Conservation (phyloP, 306 rosid genomes). For the Cucurbita maxima region DNA sequence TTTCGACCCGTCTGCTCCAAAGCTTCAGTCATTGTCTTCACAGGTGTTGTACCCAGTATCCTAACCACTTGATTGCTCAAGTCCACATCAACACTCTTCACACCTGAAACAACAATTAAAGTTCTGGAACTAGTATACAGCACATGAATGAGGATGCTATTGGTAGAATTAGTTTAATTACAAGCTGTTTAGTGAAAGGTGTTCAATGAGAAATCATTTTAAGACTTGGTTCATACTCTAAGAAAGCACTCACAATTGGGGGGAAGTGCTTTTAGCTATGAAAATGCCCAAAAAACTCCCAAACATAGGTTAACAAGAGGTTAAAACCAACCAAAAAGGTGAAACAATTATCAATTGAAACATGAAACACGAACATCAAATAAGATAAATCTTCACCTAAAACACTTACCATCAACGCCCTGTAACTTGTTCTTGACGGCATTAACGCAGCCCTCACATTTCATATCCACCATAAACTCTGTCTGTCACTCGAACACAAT, state of each 20-base stretch:
- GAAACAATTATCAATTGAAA: not conserved
- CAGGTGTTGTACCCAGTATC: slow-evolving; percentile 71
- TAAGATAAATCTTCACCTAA: not conserved
- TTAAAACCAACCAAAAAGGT: not conserved
- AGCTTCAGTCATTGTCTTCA: slow-evolving; percentile 80
- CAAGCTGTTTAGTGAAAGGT: not conserved
- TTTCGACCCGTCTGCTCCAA: slow-evolving; percentile 70
- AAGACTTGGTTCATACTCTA: not conserved
- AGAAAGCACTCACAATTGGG: too few species aligned
- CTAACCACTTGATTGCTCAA: slow-evolving; percentile 71
- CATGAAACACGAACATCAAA: not conserved
- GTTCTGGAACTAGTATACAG: not conserved
- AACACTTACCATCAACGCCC: slow-evolving; percentile 41
- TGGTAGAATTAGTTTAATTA: not conserved
- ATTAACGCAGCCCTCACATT: slow-evolving; percentile 73
- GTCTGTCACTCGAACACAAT: slow-evolving; percentile 37
- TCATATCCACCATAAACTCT: slow-evolving; percentile 95
- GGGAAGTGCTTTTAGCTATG: not conserved
- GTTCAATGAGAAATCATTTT: not conserved
- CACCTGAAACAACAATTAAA: slow-evolving; percentile 25
- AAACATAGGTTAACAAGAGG: not conserved
- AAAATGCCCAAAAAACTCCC: not conserved
- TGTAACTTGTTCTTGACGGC: slow-evolving; percentile 69
- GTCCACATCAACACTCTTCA: slow-evolving; percentile 71
- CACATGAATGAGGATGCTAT: not conserved